Evolutionary conservation across 1,139 yeast genomes (phyloP).

Genomic region (Nakaseomyces nivariensis): DNA sequence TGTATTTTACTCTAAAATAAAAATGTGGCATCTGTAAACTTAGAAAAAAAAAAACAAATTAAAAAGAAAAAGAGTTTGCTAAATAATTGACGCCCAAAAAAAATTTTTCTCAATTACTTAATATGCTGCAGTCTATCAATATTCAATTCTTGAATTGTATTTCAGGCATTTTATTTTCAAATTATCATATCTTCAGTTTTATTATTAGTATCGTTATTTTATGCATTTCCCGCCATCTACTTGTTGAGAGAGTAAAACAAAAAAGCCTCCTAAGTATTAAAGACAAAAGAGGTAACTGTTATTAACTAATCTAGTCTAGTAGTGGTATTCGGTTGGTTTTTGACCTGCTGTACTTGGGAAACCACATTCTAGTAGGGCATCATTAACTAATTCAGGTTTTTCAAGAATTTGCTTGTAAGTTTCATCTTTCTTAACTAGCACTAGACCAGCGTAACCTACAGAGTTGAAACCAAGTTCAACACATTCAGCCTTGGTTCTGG

Average conservation of each 20-base stretch:
- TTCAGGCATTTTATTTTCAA: background rate
- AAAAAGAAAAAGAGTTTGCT: background rate
- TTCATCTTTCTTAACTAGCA: conserved; percentile 64
- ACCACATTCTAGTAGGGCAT: conserved; percentile 50
- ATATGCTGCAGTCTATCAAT: background rate
- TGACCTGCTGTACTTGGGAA: conserved; percentile 46
- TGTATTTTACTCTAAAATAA: background rate
- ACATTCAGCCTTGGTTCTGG: conserved; percentile 28
- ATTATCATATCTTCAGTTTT: background rate
- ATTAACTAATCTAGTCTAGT: conserved; percentile 15
- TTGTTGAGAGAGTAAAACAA: too few species aligned
- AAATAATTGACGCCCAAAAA: background rate
- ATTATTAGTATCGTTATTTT: too few species aligned
- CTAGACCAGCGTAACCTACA: conserved; percentile 68
- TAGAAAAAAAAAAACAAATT: background rate
- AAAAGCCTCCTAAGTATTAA: too few species aligned
- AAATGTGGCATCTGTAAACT: background rate
- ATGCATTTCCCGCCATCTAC: too few species aligned
- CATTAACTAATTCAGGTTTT: conserved; percentile 33
- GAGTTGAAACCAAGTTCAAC: conserved; percentile 59
- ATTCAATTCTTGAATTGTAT: background rate
- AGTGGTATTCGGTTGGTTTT: conserved; percentile 38
- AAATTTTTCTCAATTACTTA: background rate
- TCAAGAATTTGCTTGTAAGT: conserved; percentile 34
- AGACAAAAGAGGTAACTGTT: too few species aligned